These are phyloP conservation scores for Naganishia liquefaciens DNA, from an alignment of 1,284 basidiomycete genomes.

Conservation along the genomic window DNA sequence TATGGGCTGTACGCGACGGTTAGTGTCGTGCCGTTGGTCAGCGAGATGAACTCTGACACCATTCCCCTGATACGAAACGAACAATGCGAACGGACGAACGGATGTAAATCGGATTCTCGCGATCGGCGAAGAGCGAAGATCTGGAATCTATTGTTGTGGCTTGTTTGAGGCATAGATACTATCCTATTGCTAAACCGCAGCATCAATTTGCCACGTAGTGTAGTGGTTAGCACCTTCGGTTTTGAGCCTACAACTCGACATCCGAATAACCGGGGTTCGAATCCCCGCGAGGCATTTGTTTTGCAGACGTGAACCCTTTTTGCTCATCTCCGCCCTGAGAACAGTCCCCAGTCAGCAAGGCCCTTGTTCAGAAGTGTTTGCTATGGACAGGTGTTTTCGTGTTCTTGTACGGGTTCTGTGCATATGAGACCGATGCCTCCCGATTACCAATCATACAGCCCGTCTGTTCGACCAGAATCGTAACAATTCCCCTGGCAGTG, in stretches of 20 bases:
- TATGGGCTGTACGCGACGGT: no score
- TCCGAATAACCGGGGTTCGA: slow-evolving; percentile 30
- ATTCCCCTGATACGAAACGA: no score
- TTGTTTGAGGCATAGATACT: no score
- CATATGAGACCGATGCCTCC: no score
- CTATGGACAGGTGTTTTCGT: no score
- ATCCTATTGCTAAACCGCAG: no score
- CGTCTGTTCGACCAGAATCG: no score
- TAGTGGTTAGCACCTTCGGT: slow-evolving; percentile 30
- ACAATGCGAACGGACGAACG: background rate
- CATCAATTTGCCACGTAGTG: slow-evolving; percentile 19
- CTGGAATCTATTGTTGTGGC: background rate
- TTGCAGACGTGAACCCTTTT: background rate
- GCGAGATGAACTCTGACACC: no score
- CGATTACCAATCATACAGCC: no score
- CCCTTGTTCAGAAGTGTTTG: background rate
- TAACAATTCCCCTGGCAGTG: no score
- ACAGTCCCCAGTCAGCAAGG: background rate
- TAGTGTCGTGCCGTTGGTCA: no score
- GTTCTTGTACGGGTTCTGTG: no score
- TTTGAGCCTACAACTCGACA: slow-evolving; percentile 5
- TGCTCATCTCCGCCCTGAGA: background rate
- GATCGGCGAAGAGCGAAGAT: slow-evolving; percentile 20
- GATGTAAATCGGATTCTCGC: background rate
- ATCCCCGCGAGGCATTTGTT: slow-evolving; percentile 22